Conservation (phyloP, 257 asterid species). For the Rauvolfia tetraphylla region DNA sequence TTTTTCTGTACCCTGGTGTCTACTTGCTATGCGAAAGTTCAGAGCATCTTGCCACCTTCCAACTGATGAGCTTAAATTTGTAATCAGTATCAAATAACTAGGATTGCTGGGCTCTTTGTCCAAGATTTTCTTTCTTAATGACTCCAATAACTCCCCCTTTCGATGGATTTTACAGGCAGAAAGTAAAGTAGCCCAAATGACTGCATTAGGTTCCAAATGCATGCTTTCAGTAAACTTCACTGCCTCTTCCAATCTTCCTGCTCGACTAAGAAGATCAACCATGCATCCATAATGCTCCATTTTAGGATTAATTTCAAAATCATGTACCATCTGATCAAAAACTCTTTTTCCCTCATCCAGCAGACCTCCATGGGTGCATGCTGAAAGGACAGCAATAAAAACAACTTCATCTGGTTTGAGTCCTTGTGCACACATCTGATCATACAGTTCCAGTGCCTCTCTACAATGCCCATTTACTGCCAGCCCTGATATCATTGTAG, state of each 20-base stretch:
- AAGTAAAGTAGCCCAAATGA: slow-evolving; percentile 52
- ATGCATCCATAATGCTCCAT: slow-evolving; percentile 56
- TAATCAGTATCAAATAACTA: slow-evolving; percentile 35
- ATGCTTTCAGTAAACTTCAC: slow-evolving; percentile 32
- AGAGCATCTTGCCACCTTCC: slow-evolving; percentile 41
- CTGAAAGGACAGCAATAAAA: slow-evolving; percentile 48
- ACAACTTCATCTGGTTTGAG: slow-evolving; percentile 43
- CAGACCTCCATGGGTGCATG: slow-evolving; percentile 49
- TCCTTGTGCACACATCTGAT: slow-evolving; percentile 33
- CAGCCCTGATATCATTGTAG: slow-evolving; percentile 47
- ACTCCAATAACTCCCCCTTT: slow-evolving; percentile 30
- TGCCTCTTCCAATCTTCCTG: slow-evolving; percentile 48
- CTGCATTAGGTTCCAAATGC: slow-evolving; percentile 47
- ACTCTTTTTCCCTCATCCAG: slow-evolving; percentile 39
- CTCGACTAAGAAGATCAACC: slow-evolving; percentile 54
- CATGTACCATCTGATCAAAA: slow-evolving; percentile 38
- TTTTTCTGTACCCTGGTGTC: slow-evolving; percentile 30
- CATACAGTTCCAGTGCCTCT: slow-evolving; percentile 39
- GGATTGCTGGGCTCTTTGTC: slow-evolving; percentile 45
- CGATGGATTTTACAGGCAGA: slow-evolving; percentile 46
- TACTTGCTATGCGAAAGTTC: slow-evolving; percentile 26
- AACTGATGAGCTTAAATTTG: slow-evolving; percentile 36
- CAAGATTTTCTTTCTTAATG: slow-evolving; percentile 29
- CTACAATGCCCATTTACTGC: slow-evolving; percentile 39
- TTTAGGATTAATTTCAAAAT: slow-evolving; percentile 36